Evolutionary conservation across 257 asterid genomes (phyloP), one percentile per base, ranked within the genome.

Genomic region (Plantago ovata): DNA sequence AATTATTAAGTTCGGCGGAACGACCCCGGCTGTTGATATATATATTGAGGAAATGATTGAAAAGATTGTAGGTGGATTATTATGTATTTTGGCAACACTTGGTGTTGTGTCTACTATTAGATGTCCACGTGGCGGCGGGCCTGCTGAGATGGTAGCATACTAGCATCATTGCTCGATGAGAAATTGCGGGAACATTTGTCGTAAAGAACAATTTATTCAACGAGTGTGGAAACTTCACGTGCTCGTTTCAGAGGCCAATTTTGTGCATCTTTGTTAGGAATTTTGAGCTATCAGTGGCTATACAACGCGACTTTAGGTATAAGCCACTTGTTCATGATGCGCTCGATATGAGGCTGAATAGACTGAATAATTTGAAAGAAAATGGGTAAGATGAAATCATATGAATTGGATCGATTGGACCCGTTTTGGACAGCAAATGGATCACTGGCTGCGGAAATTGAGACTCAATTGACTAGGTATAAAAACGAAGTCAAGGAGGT

Each of bases 91-190:
- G 84, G 97, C 90, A 11, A 93, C 99, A n/a, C 96, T 93, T 65
- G 86, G 89, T 22, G 97, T 84, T 68, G 97, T 89, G 62, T 97
- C 99, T 3, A 71, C 89, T 45, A 89, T 93, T 61, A 79, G 97
- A 76, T 93, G 97, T 54, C 96, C 92, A 33, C 91, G 88, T 52
- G n/a, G n/a, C n/a, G 99, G 99, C 6, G 99, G 99, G 21, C 97
- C 99, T 14, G 95, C 99, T 40, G 97, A 89, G 80, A 81, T 93
- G 89, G 97, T n/a, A n/a, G n/a, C n/a, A n/a, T n/a, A n/a, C n/a
- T 93, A 53, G 99, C 95, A 0, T 81, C 96, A 9, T 75, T 86
- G 75, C 81, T 89, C 69, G 94, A 89, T 69, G 96, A 89, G 82
- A 81, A 91, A 12, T 68, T 93, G 79, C 84, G 91, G 56, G 97